Evolutionary conservation across 75 land plant species (phyloP), one percentile per base, ranked within the genome.

Genomic region (Cunninghamia lanceolata): DNA sequence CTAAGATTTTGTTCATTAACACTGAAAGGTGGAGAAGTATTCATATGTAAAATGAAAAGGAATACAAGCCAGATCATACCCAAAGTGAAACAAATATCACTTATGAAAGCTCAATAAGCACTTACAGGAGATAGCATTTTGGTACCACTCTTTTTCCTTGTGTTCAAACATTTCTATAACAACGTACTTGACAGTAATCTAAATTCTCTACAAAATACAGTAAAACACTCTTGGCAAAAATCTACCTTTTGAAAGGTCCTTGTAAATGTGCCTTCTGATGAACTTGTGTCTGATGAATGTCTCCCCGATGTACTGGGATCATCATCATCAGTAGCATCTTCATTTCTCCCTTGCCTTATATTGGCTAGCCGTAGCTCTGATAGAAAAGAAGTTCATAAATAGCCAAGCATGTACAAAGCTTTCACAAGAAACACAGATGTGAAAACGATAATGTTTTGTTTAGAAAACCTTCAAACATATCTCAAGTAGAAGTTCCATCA

Each of bases 231-330:
- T 14, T 0, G 8, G 9, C 4, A 21, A 30, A 82, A 39, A 25
- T 1, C 6, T 78, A 88, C 88, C 86, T 85, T 85, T 17, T 54
- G 88, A 46, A 85, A 80, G 79, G 63, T 54, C 40, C 82, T 85
- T 47, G 83, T 79, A 28, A 81, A 75, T 50, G 85, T 81, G 53
- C 82, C 56, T n/a, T 89, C 88, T 76, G 84, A 40, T 17, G 80
- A 53, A 45, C 83, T 87, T 2, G 78, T 73, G 21, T 90, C 91
- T 50, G 90, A 47, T 40, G 87, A 90, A 30, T 91, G 92, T 85
- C 93, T 88, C 56, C 99, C 98, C 53, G 98, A 97, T 46, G 98
- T 94, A 85, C 95, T 94, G 13, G 96, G 96, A 16, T 91, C 86
- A 63, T 97, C 95, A 90, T 97, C 99, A 88, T 93, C 96, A 50